Percentiles rank a stretch among this genome's conserved stretches.
Conservation (phyloP, 1,284 basidiomycete species). For the Coniophora puteana region DNA sequence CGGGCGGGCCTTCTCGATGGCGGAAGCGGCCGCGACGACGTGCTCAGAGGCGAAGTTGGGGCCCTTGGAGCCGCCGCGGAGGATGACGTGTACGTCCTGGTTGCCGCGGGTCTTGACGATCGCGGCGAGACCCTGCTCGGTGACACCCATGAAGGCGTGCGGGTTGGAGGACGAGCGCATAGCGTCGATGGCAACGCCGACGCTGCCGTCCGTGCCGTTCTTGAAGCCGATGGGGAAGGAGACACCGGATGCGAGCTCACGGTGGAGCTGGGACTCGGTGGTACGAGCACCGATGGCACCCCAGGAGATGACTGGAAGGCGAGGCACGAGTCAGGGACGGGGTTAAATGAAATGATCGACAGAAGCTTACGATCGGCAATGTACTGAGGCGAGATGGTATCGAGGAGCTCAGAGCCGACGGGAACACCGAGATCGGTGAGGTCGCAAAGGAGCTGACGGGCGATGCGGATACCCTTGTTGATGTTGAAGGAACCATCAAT, state of each 20-base stretch:
- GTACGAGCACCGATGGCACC: slow-evolving; percentile 97
- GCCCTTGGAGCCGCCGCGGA: slow-evolving; percentile 85
- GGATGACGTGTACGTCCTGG: slow-evolving; percentile 89
- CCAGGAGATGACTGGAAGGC: slow-evolving; percentile 76
- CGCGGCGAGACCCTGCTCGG: slow-evolving; percentile 88
- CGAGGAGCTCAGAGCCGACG: slow-evolving; percentile 92
- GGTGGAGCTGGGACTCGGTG: slow-evolving; percentile 91
- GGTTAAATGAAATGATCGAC: not conserved
- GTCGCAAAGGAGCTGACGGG: slow-evolving; percentile 87
- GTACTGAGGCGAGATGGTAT: slow-evolving; percentile 89
- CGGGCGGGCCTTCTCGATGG: slow-evolving; percentile 72
- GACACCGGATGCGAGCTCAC: slow-evolving; percentile 88
- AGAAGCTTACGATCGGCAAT: slow-evolving; percentile 56
- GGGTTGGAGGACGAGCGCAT: slow-evolving; percentile 92
- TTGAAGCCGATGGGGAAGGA: slow-evolving; percentile 98
- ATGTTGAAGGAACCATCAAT: slow-evolving; percentile 95
- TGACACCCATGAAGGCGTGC: slow-evolving; percentile 98
- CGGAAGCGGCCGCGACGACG: slow-evolving; percentile 67
- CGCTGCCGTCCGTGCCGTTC: slow-evolving; percentile 93
- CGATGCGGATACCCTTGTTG: slow-evolving; percentile 90
- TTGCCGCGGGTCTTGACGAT: slow-evolving; percentile 97
- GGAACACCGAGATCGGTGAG: slow-evolving; percentile 88
- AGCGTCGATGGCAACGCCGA: slow-evolving; percentile 87
- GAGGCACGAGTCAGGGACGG: not conserved
- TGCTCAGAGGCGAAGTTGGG: slow-evolving; percentile 82